Evolutionary conservation across 345 rosid species (phyloP).

Genomic region (Xanthoceras sorbifolium): DNA sequence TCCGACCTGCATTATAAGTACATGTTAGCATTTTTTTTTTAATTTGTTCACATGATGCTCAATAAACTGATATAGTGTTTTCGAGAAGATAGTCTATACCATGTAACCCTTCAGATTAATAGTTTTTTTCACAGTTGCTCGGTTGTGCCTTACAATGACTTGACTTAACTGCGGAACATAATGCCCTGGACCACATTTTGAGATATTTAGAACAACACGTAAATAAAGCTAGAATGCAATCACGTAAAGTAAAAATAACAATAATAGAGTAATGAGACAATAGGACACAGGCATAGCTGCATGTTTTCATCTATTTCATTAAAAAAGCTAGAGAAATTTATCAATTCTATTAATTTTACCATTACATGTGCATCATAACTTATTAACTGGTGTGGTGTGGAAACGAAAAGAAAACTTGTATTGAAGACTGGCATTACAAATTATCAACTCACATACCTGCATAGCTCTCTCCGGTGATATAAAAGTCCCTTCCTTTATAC

Average conservation of each 20-base stretch:
- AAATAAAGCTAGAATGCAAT: not conserved
- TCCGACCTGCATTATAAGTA: slow-evolving; percentile 68
- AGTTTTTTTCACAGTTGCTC: slow-evolving; percentile 34
- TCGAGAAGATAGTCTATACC: slow-evolving; percentile 43
- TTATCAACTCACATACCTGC: slow-evolving; percentile 49
- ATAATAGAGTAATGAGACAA: not conserved
- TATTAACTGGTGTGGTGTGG: not conserved
- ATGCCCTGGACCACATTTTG: slow-evolving; percentile 60
- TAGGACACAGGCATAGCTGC: not conserved
- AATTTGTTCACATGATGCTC: slow-evolving; percentile 9
- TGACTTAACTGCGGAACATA: slow-evolving; percentile 94
- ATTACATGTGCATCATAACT: too few relatives aligned
- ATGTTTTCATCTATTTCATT: not conserved
- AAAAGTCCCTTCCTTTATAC: slow-evolving; percentile 85
- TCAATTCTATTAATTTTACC: not conserved
- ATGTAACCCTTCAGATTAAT: slow-evolving; percentile 90
- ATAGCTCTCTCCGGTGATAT: slow-evolving; percentile 88
- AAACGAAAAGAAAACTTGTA: not conserved
- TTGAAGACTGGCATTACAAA: not conserved
- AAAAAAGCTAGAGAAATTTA: not conserved
- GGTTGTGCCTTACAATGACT: slow-evolving; percentile 66
- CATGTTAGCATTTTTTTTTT: slow-evolving; percentile 7
- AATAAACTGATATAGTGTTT: not conserved
- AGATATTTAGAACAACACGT: slow-evolving; percentile 5
- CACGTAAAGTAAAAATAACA: not conserved